Base-by-base conservation (phyloP, 2,329 filamentous ascomycete species). In the Helotiales sp. region DNA sequence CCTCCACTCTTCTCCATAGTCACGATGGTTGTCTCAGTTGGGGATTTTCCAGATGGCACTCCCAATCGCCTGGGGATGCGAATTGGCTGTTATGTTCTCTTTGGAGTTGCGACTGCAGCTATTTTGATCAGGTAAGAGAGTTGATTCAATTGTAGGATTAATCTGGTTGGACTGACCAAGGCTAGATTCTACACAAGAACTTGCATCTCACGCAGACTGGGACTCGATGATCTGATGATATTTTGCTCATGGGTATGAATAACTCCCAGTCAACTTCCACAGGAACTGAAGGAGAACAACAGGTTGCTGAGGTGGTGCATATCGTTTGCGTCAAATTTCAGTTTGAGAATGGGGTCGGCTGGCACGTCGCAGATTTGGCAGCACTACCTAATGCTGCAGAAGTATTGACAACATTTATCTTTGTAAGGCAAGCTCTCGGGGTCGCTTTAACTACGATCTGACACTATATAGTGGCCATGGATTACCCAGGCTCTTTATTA, bases 401-500 rank as follows among this genome's bases (percentile, higher is more conserved):
- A 30, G 50, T 59, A 10, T 46, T 59, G 42, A 51, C 19, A 10
- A 22, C 31, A 25, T 34, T 59, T 17, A 52, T 59, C 25, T 29
- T 59, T 2, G 57, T 59, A 51, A 56, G 46, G 5, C 6, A 42
- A 30, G 22, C 8, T 6, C 8, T 13, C 25, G 7, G 17, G 7
- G 5, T 9, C 22, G 10, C 25, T 29, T n/a, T 47, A 24, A 19
- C 27, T 24, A 40, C 29, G 22, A 47, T 25, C 22, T 44, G 19
- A 53, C 6, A 50, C 15, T n/a, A 19, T 25, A 2, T 13, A 54
- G 54, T 60, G 57, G 57, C 57, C 57, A 42, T 61, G 59, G 59
- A 34, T 61, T n/a, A 54, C 55, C 15, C 55, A 61, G 29, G 25
- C 44, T 31, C 42, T 60, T n/a, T 60, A 60, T 30, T 60, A 54